Conservation (phyloP, 768 basidiomycete genomes). For the Lactarius psammicola region DNA sequence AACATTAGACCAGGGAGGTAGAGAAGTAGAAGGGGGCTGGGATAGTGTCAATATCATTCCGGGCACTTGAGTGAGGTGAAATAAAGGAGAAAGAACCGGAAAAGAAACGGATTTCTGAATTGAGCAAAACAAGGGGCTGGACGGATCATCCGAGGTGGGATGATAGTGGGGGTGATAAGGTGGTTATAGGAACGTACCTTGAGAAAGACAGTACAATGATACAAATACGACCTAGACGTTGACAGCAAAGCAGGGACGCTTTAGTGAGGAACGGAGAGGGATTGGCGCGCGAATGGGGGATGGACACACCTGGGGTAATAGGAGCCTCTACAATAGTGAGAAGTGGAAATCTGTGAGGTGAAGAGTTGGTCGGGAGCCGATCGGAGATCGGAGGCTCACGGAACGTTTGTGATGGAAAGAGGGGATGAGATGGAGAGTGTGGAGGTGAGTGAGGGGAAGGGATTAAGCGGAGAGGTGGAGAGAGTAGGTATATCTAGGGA, state of each 20-base stretch:
- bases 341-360: too few species aligned
- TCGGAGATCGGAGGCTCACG: not conserved
- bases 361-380: not conserved
- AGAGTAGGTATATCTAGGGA: not conserved
- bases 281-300: too few species aligned
- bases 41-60: not conserved
- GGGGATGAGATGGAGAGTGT: not conserved
- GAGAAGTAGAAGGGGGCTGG: slow-evolving; percentile 3
- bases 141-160: not conserved
- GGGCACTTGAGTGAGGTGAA: too few species aligned
- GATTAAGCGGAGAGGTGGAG: not conserved
- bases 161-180: not conserved
- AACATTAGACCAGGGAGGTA: slow-evolving; percentile 22
- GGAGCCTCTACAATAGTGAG: not conserved
- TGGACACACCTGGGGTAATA: not conserved
- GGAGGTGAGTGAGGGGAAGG: not conserved
- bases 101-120: not conserved
- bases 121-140: not conserved
- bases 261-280: too few species aligned
- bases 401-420: not conserved
- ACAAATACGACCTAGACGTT: not conserved
- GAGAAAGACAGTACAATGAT: slow-evolving; percentile 6
- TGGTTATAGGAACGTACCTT: slow-evolving; percentile 4
- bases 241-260: not conserved
- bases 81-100: not conserved